Evolutionary conservation across 73 alveolate species (phyloP).

Genomic region (Effrenium voratum): DNA sequence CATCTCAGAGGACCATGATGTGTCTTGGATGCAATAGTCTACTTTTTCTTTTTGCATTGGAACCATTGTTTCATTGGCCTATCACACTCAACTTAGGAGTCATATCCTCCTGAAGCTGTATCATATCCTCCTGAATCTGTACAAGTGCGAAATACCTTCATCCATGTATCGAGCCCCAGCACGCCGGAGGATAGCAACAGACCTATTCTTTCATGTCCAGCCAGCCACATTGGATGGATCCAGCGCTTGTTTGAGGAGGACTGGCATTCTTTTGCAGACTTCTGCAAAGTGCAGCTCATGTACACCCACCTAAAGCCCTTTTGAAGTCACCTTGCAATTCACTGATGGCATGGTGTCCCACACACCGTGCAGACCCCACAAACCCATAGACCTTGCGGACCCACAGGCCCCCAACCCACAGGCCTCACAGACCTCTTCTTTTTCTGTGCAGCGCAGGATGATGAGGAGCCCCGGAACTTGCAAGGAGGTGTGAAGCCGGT

Average conservation of each 20-base stretch:
- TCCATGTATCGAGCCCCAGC: neutral
- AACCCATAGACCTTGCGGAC: neutral
- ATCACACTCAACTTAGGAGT: too few relatives aligned
- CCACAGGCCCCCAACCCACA: too few relatives aligned
- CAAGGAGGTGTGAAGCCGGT: neutral
- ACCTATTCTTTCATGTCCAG: neutral
- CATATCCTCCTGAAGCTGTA: neutral
- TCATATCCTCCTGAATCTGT: neutral
- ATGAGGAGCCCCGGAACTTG: slow-evolving; percentile 9
- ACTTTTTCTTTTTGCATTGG: neutral
- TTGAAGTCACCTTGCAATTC: too few relatives aligned
- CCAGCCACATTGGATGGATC: neutral
- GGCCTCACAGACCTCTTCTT: too few relatives aligned
- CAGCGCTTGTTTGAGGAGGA: neutral
- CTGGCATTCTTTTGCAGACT: too few relatives aligned
- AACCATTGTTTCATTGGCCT: neutral
- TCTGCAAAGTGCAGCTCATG: too few relatives aligned
- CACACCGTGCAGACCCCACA: neutral
- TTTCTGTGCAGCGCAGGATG: too few relatives aligned
- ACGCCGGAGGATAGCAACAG: neutral
- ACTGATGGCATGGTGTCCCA: too few relatives aligned
- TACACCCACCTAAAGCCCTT: too few relatives aligned
- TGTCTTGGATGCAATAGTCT: neutral
- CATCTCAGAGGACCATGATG: neutral
- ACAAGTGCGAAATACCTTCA: neutral